Evolutionary conservation across 2,329 filamentous ascomycete species (phyloP), one percentile per base, ranked within the genome.

Genomic region (Fusarium sp.): DNA sequence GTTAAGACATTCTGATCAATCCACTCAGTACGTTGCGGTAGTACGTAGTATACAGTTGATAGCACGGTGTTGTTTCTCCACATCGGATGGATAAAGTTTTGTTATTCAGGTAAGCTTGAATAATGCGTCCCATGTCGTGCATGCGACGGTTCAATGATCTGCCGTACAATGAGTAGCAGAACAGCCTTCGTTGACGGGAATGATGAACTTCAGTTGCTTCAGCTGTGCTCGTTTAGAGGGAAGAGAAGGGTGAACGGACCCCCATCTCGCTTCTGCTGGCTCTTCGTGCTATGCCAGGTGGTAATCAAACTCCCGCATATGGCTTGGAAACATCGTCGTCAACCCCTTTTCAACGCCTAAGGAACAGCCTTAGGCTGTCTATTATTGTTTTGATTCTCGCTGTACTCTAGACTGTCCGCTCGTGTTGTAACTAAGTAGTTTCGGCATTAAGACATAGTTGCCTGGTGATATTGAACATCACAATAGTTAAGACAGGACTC

Each of bases 251-350:
- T 55, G 69, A 64, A 71, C 67, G 44, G 65, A 60, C 65, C 71
- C 55, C 57, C 46, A 53, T 62, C 57, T 67, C 56, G 60, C 55
- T 54, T 68, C 56, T 58, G 44, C 60, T 60, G 37, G 45, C 51
- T 51, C 23, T 57, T 70, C 57, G 62, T 57, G 57, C 63, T 65
- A 61, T 68, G 53, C 58, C 44, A 63, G 49, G 62, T 61, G 68
- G 69, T 64, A 74, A 74, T 74, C 52, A 74, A 74, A 70, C 58
- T 59, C 44, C 45, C 40, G 46, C 56, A 70, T 53, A 62, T 62
- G 57, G 51, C 33, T 60, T 63, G 47, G 38, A 55, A 56, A 50
- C 62, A 51, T 56, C 42, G 60, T 63, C 40, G 26, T 28, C 49
- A 20, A 36, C 71, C 63, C 68, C 57, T 65, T 70, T 71, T 57